A percentile compares a stretch with the other conserved stretches of the same genome.
These are phyloP conservation scores for Saccharomyces hybrid DNA, from an alignment of 1,139 yeast genomes.

Conservation along the genomic window DNA sequence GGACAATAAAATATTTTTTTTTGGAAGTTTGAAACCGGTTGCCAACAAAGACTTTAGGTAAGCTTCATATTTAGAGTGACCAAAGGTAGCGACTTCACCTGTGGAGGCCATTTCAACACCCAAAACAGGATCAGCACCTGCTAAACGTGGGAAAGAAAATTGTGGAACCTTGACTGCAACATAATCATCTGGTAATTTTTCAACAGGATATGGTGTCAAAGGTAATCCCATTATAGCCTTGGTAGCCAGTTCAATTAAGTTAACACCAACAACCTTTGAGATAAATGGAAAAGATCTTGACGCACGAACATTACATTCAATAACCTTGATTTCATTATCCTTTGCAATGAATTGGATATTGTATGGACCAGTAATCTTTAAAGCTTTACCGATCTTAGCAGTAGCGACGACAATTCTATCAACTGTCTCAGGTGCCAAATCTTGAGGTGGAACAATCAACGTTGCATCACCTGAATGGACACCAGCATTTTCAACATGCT, in stretches of 20 bases:
- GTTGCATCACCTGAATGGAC: conserved; percentile 99
- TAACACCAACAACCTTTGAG: conserved; percentile 95
- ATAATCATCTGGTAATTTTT: conserved; percentile 82
- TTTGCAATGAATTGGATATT: conserved; percentile 93
- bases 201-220: conserved; percentile 80
- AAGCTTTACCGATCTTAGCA: conserved; percentile 91
- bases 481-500: conserved; percentile 99
- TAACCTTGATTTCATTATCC: conserved; percentile 89
- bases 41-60: conserved; percentile 90
- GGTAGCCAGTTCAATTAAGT: conserved; percentile 95
- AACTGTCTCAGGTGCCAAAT: conserved; percentile 86
- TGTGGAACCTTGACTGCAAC: conserved; percentile 98
- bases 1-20: conserved; percentile 87
- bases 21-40: conserved; percentile 91
- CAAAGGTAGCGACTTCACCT: conserved; percentile 98
- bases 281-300: conserved; percentile 98
- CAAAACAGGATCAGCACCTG: conserved; percentile 97
- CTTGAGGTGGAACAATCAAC: conserved; percentile 94
- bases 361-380: conserved; percentile 96
- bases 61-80: conserved; percentile 94
- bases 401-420: conserved; percentile 89
- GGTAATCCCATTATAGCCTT: conserved; percentile 91
- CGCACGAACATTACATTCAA: conserved; percentile 97
- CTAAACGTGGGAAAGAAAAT: conserved; percentile 92
- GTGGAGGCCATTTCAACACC: conserved; percentile 99